Base-by-base conservation (phyloP, 1,139 yeast species). In the Hyphopichia wangnamkhiaoensis region DNA sequence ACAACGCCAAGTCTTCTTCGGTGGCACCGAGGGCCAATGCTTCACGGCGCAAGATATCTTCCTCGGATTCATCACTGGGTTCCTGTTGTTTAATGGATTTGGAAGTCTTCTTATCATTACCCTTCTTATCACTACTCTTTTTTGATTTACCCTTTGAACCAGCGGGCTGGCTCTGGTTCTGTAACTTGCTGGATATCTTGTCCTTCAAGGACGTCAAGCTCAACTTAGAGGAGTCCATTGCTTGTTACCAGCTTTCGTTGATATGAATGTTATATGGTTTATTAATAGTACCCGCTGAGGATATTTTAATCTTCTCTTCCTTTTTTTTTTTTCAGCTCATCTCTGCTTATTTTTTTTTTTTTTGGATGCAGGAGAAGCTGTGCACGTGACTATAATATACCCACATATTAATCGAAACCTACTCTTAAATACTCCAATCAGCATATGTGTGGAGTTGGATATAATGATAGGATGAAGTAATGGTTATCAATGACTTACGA, bases 1-100 rank as follows among this genome's bases (percentile, higher is more conserved):
- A 50, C 42, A 84, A 60, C 24, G 68, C 71, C 37, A 79, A 73
- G 54, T 84, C 91, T 21, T 74, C 88, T 46, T 80, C 84, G 15
- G 82, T 68, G 8, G 90, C 93, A 18, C 91, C 91, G 17, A 84
- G 61, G 14, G 61, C 74, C 20, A 84, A 59, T 1, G 93, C 94
- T 65, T 84, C 93, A 47, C 80, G 76, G 48, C 85, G 80, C 38
- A 84, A 59, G 0, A 71, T 54, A 4, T 78, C 81, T 18, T 59
- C 61, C 12, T 59, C 61, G 27, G 53, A 52, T 12, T 29, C 28
- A n/a, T 34, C 40, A 9, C 31, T 21, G 2, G 50, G 43, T 26
- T 49, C 52, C 18, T 39, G 39, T 21, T 37, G 46, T 21, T 45
- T 40, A 33, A 31, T 35, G 5, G 43, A 39, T 18, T 30, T 40